Evolutionary conservation across 2,329 filamentous ascomycete species (phyloP).

Genomic region (Trichoderma guizhouense): DNA sequence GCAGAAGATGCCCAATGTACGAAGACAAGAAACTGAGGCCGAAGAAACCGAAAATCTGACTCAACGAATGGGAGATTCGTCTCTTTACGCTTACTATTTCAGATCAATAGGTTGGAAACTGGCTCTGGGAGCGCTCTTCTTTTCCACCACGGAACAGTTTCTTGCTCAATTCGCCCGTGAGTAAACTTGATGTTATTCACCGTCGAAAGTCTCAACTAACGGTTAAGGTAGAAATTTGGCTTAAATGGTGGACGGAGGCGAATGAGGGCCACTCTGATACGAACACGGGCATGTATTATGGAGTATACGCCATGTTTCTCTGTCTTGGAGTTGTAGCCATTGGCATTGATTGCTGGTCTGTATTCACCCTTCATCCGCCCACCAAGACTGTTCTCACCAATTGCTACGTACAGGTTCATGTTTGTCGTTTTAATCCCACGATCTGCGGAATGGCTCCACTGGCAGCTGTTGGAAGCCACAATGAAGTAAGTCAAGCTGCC

Average conservation of each 20-base stretch:
- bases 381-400: neutral
- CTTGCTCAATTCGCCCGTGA: neutral
- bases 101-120: neutral
- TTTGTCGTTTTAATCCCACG: neutral
- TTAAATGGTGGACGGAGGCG: slow-evolving; percentile 27
- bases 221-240: slow-evolving; percentile 22
- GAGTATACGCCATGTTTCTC: slow-evolving; percentile 22
- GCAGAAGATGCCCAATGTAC: neutral
- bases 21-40: neutral
- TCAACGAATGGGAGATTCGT: neutral
- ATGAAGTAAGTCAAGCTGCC: slow-evolving; percentile 23
- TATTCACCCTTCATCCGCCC: neutral
- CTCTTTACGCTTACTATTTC: neutral
- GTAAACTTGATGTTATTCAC: neutral
- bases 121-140: neutral
- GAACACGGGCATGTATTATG: slow-evolving; percentile 23
- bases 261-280: slow-evolving; percentile 22
- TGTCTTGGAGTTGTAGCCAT: slow-evolving; percentile 20
- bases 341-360: slow-evolving; percentile 20
- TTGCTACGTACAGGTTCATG: neutral
- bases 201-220: neutral
- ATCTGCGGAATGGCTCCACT: slow-evolving; percentile 25
- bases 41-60: slow-evolving; percentile 17
- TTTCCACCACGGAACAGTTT: neutral
- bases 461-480: slow-evolving; percentile 29